Conservation (phyloP, 495 filamentous ascomycete species). For the Talaromyces trachyspermus region DNA sequence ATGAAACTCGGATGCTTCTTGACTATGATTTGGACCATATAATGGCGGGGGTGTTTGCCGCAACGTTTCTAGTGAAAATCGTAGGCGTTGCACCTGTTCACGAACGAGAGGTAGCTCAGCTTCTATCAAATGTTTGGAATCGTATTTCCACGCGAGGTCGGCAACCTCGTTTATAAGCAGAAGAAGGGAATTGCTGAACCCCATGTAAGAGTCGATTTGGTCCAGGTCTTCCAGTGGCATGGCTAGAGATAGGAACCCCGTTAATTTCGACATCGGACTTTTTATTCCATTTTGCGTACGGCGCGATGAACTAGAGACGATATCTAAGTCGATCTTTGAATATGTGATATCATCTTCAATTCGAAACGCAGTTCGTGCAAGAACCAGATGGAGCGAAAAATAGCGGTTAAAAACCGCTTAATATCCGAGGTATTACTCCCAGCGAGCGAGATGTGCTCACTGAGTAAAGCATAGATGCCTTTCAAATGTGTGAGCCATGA, state of each 20-base stretch:
- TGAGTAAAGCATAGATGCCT: slow-evolving; percentile 16
- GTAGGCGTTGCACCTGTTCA: slow-evolving; percentile 9
- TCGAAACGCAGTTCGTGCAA: slow-evolving; percentile 17
- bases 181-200: slow-evolving; percentile 18
- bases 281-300: not conserved
- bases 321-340: not conserved
- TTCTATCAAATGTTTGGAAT: not conserved
- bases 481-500: slow-evolving; percentile 22
- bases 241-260: not conserved
- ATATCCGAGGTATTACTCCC: slow-evolving; percentile 13
- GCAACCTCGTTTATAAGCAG: slow-evolving; percentile 16
- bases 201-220: slow-evolving; percentile 20
- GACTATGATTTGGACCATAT: not conserved
- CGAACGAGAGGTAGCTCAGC: not conserved
- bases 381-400: slow-evolving; percentile 19
- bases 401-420: slow-evolving; percentile 19
- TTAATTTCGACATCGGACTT: not conserved
- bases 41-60: slow-evolving; percentile 12
- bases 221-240: slow-evolving; percentile 12
- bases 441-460: slow-evolving; percentile 10
- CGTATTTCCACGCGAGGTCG: slow-evolving; percentile 15
- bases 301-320: not conserved
- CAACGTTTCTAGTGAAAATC: slow-evolving; percentile 9
- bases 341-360: slow-evolving; percentile 6
- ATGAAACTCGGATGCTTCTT: slow-evolving; percentile 10